Base-by-base conservation (phyloP, 2,329 filamentous ascomycete genomes). In the Teratosphaeria viscida region DNA sequence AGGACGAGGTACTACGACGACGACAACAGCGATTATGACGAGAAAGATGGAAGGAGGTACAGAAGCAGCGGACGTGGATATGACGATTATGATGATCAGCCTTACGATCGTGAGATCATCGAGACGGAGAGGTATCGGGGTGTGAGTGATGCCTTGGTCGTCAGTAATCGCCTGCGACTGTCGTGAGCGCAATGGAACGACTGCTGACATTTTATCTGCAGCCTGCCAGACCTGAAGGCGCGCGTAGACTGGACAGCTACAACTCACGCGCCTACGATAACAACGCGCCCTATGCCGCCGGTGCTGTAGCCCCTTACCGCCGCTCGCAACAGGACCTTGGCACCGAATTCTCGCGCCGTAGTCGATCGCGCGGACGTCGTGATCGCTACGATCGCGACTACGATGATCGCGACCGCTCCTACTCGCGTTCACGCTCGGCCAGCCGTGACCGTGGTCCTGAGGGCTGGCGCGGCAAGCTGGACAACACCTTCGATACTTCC, bases 401-500 rank as follows among this genome's bases (percentile, higher is more conserved):
- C 32, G 59, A 64, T 55, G 52, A 61, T 49, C 64, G 60, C 2
- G 61, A 66, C 63, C 60, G 64, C 59, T 64, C 55, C 16, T 56
- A 56, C 14, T 56, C 55, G 55, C 65, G 65, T 19, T 69, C 65
- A 29, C 64, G 67, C 34, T 68, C 64, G 35, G 61, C 65, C 29
- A 67, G 65, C 8, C 62, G 64, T 26, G 62, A 58, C 39, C 55
- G 63, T 16, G 59, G 58, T 7, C 58, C 61, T 7, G 61, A 63
- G 5, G 65, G 64, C 29, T 64, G 66, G 52, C 54, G 59, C n/a
- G 69, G 65, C 35, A 70, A 69, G 57, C 60, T 73, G 52, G 66
- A 70, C 57, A 67, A 70, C 26, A 63, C 63, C n/a, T 73, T 73
- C 62, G 69, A 71, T 62, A 71, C 69, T 10, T 64, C 64, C 12